These are phyloP conservation scores for Hyaloscypha variabilis DNA, from an alignment of 495 filamentous ascomycete genomes.

Conservation along the genomic window DNA sequence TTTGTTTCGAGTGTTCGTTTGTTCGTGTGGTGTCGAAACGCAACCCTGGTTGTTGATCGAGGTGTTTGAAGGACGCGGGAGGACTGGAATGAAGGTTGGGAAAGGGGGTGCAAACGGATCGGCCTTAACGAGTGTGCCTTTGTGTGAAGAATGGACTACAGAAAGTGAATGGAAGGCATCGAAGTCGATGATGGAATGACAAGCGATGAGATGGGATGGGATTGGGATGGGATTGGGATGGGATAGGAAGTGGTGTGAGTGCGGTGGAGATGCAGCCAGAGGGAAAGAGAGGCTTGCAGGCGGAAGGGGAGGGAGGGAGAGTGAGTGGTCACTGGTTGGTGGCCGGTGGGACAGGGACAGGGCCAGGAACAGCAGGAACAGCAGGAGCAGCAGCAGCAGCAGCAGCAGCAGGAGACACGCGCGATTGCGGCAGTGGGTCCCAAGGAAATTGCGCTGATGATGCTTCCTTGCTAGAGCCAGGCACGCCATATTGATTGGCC, in stretches of 20 bases:
- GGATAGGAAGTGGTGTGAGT: background rate
- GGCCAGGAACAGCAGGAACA: too few species aligned
- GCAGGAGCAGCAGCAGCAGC: too few species aligned
- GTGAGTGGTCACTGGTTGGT: too few species aligned
- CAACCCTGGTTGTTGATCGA: constrained; percentile 15
- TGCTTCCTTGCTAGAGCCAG: background rate
- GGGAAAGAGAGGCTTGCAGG: constrained; percentile 2
- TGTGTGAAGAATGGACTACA: constrained; percentile 3
- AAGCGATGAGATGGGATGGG: background rate
- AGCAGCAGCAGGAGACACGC: background rate
- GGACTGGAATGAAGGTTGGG: constrained; percentile 13
- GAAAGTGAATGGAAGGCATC: constrained; percentile 21
- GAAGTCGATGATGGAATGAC: constrained; percentile 19
- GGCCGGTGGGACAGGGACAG: too few species aligned
- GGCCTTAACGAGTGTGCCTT: constrained; percentile 35
- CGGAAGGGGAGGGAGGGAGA: background rate
- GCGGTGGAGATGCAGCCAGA: constrained; percentile 1
- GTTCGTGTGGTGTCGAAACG: constrained; percentile 16
- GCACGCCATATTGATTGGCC: background rate
- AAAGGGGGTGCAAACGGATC: constrained; percentile 7
- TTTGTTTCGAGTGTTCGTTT: constrained; percentile 19
- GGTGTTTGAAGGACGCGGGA: background rate
- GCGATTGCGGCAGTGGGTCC: background rate
- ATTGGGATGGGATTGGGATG: too few species aligned
- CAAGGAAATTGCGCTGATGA: background rate